Percentiles rank a stretch among this genome's conserved stretches.
Conservation (phyloP, 129 eudicot species). For the Chrysanthemum seticuspe region DNA sequence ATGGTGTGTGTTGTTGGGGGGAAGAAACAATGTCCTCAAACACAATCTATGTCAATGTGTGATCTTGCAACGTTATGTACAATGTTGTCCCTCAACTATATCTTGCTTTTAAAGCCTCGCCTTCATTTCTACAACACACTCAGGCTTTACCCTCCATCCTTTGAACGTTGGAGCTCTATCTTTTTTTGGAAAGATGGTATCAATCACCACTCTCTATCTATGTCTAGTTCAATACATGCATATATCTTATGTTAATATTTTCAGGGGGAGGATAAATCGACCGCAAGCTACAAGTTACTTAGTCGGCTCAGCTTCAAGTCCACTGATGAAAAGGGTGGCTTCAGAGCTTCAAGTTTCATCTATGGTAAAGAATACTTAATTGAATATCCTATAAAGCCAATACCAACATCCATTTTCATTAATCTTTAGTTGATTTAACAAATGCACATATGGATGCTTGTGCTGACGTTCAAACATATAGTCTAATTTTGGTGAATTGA, state of each 20-base stretch:
- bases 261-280: conserved; percentile 39
- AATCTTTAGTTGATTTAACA: too few species aligned
- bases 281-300: conserved; percentile 19
- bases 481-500: too few species aligned
- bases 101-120: conserved; percentile 27
- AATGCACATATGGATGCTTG: too few species aligned
- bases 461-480: too few species aligned
- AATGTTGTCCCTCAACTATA: conserved; percentile 4
- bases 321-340: conserved; percentile 51
- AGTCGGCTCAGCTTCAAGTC: conserved; percentile 26
- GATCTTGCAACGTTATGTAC: conserved; percentile 30
- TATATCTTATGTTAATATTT: not conserved
- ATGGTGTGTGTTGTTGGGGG: conserved; percentile 25
- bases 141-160: conserved; percentile 10
- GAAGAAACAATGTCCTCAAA: conserved; percentile 35
- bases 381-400: not conserved
- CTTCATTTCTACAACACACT: conserved; percentile 9
- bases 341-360: conserved; percentile 51
- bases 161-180: not conserved
- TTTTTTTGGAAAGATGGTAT: conserved; percentile 27
- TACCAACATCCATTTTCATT: not conserved
- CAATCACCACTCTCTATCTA: conserved; percentile 7
- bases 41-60: conserved; percentile 20
- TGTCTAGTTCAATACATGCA: not conserved
- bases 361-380: conserved; percentile 35